Percentiles rank a stretch among this genome's conserved stretches.
Conservation (phyloP, 306 rosid genomes). For the Cucurbita maxima region DNA sequence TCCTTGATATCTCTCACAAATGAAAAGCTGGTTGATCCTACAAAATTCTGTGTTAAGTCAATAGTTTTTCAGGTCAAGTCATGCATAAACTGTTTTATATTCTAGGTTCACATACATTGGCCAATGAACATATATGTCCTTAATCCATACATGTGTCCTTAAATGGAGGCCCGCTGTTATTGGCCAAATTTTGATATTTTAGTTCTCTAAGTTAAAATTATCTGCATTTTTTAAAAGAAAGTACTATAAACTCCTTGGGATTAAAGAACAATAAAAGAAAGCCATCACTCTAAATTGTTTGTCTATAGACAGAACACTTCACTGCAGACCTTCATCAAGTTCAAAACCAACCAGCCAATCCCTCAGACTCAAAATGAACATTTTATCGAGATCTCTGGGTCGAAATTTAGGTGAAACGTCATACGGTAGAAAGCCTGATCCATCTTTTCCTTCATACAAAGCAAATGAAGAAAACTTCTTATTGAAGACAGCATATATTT, state of each 20-base stretch:
- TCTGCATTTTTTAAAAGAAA: not conserved
- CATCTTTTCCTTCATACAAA: constrained; percentile 33
- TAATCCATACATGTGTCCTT: not conserved
- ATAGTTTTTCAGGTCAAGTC: not conserved
- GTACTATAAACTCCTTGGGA: not conserved
- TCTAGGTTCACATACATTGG: not conserved
- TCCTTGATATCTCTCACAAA: constrained; percentile 32
- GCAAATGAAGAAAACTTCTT: constrained; percentile 48
- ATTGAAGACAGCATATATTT: constrained; percentile 32
- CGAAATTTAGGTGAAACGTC: constrained; percentile 28
- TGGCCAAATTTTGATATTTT: not conserved
- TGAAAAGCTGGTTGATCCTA: constrained; percentile 27
- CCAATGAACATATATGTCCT: not conserved
- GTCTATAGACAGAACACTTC: not conserved
- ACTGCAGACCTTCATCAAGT: constrained; percentile 34
- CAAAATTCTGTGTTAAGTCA: not conserved
- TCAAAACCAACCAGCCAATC: constrained; percentile 36
- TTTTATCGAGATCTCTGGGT: constrained; percentile 20
- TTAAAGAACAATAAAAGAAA: not conserved
- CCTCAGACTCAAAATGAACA: constrained; percentile 26
- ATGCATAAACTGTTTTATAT: not conserved
- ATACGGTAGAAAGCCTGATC: constrained; percentile 27
- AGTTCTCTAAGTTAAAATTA: not conserved
- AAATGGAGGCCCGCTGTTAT: not conserved
- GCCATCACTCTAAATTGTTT: not conserved